Percentiles rank a stretch among this genome's conserved stretches.
Conservation (phyloP, 768 basidiomycete species). For the Lepiota brunneoincarnata region DNA sequence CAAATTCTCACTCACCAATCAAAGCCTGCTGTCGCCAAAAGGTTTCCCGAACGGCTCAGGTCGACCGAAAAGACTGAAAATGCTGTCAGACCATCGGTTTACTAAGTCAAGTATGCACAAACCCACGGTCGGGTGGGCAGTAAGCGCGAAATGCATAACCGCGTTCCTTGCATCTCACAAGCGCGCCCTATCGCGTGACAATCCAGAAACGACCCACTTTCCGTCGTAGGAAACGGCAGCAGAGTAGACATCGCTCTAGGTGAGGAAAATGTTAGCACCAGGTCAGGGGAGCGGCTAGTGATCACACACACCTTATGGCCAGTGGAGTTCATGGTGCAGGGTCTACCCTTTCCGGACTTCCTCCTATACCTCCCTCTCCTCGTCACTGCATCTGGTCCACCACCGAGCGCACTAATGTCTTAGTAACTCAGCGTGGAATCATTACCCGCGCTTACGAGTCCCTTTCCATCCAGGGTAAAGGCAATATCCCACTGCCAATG, state of each 20-base stretch:
- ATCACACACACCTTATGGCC: conserved; percentile 70
- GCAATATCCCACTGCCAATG: no score
- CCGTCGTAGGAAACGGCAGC: conserved; percentile 77
- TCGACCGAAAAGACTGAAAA: conserved; percentile 29
- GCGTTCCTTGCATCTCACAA: conserved; percentile 63
- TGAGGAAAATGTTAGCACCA: conserved; percentile 18
- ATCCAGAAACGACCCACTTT: conserved; percentile 74
- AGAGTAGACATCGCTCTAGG: conserved; percentile 48
- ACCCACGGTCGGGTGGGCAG: conserved; percentile 35
- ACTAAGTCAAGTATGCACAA: background rate
- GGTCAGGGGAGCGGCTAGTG: conserved; percentile 32
- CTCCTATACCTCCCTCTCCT: conserved; percentile 52
- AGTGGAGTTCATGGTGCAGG: conserved; percentile 72
- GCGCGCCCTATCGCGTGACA: conserved; percentile 77
- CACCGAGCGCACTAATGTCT: conserved; percentile 77
- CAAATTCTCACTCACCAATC: conserved; percentile 33
- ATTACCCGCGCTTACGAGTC: conserved; percentile 83
- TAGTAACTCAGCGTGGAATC: conserved; percentile 83
- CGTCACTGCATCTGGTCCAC: conserved; percentile 38
- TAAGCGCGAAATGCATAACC: conserved; percentile 73
- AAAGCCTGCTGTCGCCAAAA: conserved; percentile 31
- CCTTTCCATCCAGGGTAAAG: conserved; percentile 91
- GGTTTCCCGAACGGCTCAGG: conserved; percentile 27
- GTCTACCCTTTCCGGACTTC: conserved; percentile 40
- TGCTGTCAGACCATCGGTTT: background rate